phyloP scores from a whole-genome alignment of 2,329 filamentous ascomycete species.

The Malbranchea zuffiana region DNA sequence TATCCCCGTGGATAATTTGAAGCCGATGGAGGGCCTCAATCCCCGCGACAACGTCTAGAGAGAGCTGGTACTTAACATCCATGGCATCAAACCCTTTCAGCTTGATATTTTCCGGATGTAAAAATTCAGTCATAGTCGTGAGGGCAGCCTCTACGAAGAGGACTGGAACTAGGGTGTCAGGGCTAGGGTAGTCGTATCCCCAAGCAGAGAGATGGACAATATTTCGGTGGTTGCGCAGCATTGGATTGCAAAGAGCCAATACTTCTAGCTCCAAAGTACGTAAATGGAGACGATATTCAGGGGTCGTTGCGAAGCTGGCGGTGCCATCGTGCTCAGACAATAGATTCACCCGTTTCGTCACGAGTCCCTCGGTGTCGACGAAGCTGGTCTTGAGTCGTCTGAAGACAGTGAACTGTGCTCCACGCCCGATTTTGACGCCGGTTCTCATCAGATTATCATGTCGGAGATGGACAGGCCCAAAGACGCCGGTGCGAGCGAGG shows the following conservation, averaged over 20 bases:
- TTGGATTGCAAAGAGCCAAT: slow-evolving; percentile 20
- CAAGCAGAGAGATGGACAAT: slow-evolving; percentile 20
- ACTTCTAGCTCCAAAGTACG: slow-evolving; percentile 20
- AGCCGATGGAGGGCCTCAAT: slow-evolving; percentile 20
- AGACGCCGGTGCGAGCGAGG: slow-evolving; percentile 20
- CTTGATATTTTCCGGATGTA: slow-evolving; percentile 11
- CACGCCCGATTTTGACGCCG: slow-evolving; percentile 20
- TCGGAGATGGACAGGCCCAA: slow-evolving; percentile 19
- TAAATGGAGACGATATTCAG: slow-evolving; percentile 20
- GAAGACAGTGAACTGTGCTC: slow-evolving; percentile 22
- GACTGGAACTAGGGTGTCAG: slow-evolving; percentile 20
- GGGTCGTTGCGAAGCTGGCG: slow-evolving; percentile 17
- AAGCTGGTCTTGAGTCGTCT: slow-evolving; percentile 13
- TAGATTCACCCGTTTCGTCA: slow-evolving; percentile 23
- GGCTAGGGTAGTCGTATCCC: slow-evolving; percentile 22
- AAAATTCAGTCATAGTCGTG: slow-evolving; percentile 20
- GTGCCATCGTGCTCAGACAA: slow-evolving; percentile 15
- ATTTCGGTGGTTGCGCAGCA: slow-evolving; percentile 20
- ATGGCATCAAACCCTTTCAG: slow-evolving; percentile 8
- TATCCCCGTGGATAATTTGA: slow-evolving; percentile 21
- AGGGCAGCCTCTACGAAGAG: slow-evolving; percentile 22
- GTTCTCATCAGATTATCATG: slow-evolving; percentile 17
- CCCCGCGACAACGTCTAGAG: slow-evolving; percentile 19
- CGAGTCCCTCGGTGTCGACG: slow-evolving; percentile 17
- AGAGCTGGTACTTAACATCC: slow-evolving; percentile 19